phyloP scores from a whole-genome alignment of 2,329 filamentous ascomycete species.

The Xylariaceae sp. region DNA sequence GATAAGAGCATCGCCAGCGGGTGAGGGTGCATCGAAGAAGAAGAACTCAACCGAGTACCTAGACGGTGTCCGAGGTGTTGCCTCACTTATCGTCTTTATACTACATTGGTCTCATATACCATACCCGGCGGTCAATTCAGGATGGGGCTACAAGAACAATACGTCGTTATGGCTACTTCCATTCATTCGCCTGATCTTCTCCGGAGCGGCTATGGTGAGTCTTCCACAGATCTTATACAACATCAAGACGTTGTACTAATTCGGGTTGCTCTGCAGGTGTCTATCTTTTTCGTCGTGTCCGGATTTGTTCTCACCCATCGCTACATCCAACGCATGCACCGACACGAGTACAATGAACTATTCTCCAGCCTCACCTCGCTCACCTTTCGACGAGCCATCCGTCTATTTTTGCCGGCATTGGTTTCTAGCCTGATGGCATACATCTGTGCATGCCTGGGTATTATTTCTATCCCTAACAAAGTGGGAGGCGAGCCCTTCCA shows the following conservation, averaged over 20 bases:
- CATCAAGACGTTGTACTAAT: no score
- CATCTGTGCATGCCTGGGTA: constrained; percentile 24
- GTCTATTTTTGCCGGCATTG: constrained; percentile 39
- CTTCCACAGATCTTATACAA: no score
- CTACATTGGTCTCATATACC: constrained; percentile 33
- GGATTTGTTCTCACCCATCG: constrained; percentile 39
- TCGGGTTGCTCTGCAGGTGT: neutral
- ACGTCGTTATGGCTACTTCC: constrained; percentile 33
- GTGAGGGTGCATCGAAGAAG: constrained; percentile 14
- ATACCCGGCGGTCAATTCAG: constrained; percentile 28
- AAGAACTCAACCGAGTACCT: constrained; percentile 35
- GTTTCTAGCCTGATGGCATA: constrained; percentile 35
- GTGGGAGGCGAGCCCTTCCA: constrained; percentile 24
- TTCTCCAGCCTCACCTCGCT: constrained; percentile 33
- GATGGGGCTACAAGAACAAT: constrained; percentile 32
- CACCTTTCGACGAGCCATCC: constrained; percentile 38
- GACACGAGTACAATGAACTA: constrained; percentile 27
- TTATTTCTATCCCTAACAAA: constrained; percentile 22
- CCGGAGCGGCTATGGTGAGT: constrained; percentile 36
- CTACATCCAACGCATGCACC: constrained; percentile 32
- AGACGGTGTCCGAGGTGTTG: constrained; percentile 38
- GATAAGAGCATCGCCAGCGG: constrained; percentile 16
- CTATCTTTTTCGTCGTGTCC: constrained; percentile 41
- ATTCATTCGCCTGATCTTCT: constrained; percentile 35
- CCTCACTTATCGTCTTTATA: constrained; percentile 38